Evolutionary conservation across 2,329 filamentous ascomycete species (phyloP).

Genomic region (Fusarium pilosicola): DNA sequence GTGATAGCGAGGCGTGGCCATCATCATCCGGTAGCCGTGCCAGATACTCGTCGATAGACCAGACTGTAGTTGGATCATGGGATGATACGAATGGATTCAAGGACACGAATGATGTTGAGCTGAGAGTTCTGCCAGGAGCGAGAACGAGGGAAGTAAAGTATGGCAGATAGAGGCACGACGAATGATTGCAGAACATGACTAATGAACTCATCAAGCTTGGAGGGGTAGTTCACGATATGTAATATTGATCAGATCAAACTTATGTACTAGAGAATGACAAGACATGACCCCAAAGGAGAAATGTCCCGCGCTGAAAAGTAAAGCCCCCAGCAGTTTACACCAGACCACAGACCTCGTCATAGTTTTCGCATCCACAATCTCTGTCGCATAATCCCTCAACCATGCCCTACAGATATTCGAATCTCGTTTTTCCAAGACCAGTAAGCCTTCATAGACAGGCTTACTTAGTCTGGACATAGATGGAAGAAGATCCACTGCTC

Average conservation of each 20-base stretch:
- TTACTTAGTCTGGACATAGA: constrained; percentile 17
- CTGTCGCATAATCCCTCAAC: rapidly evolving
- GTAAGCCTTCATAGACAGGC: rapidly evolving
- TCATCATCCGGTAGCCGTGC: background rate
- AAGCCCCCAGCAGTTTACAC: background rate
- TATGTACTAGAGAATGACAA: background rate
- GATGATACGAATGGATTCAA: background rate
- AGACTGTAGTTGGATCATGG: background rate
- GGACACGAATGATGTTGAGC: background rate
- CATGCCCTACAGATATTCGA: rapidly evolving
- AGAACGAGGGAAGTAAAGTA: background rate
- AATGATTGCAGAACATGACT: rapidly evolving
- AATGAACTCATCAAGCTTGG: background rate
- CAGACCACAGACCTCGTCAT: rapidly evolving
- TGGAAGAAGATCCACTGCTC: constrained; percentile 14
- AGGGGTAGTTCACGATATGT: background rate
- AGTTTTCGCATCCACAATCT: background rate
- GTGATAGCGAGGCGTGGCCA: background rate
- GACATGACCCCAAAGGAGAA: background rate
- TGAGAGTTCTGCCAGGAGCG: background rate
- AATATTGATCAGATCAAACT: background rate
- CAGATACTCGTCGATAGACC: background rate
- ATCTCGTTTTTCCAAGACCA: too few relatives aligned
- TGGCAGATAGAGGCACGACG: background rate
- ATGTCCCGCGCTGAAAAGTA: background rate